phyloP scores from a whole-genome alignment of 345 rosid species.

The Populus alba region DNA sequence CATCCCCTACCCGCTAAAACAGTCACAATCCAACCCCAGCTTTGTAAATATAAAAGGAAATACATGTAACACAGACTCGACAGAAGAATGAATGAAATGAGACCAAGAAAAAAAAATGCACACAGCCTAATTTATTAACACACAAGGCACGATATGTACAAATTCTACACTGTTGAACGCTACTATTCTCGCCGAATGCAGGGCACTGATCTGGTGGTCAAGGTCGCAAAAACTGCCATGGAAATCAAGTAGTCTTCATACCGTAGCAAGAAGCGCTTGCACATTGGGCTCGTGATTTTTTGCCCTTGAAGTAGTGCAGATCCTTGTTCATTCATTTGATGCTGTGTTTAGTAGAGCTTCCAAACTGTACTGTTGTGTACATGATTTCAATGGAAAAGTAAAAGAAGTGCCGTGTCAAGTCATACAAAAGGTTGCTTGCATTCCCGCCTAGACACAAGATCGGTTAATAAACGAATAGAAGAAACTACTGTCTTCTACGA shows the following conservation, averaged over 20 bases:
- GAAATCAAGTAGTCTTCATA: neutral
- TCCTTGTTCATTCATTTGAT: neutral
- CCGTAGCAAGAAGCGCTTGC: conserved; percentile 7
- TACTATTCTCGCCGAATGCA: neutral
- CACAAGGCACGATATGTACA: conserved; percentile 8
- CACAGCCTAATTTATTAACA: neutral
- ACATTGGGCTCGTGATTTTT: neutral
- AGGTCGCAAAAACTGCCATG: neutral
- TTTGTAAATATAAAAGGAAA: neutral
- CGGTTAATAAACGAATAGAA: neutral
- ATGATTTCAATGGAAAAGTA: conserved; percentile 10
- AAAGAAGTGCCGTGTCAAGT: neutral
- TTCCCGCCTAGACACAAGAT: neutral
- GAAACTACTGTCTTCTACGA: conserved; percentile 10
- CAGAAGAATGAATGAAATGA: conserved; percentile 14
- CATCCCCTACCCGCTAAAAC: neutral
- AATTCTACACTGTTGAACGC: neutral
- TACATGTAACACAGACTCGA: neutral
- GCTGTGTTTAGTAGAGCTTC: neutral
- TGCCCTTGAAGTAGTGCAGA: neutral
- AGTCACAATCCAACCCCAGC: neutral
- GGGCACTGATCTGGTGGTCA: neutral
- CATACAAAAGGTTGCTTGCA: neutral
- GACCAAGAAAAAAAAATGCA: neutral
- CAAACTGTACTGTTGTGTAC: conserved; percentile 3